phyloP scores from a whole-genome alignment of 768 basidiomycete genomes.

The Strobilomyces dryophilus region DNA sequence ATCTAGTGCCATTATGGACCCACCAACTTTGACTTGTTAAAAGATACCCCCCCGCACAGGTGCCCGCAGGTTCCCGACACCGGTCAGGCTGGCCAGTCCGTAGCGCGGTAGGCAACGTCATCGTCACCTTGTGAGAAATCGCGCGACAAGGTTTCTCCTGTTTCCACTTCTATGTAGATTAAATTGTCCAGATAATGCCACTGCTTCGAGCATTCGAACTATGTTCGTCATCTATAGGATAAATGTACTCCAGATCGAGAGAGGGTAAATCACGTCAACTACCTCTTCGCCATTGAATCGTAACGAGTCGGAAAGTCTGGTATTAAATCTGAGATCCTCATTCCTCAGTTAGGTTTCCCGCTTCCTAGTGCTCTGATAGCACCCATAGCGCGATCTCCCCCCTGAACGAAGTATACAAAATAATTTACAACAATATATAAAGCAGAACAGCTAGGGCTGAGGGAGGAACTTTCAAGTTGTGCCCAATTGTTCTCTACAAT shows the following conservation, averaged over 20 bases:
- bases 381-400: too few relatives aligned
- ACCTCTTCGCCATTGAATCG: not conserved
- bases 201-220: not conserved
- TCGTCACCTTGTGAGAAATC: slow-evolving; percentile 2
- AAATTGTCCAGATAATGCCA: too few relatives aligned
- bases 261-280: not conserved
- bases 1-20: not conserved
- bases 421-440: too few relatives aligned
- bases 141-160: not conserved
- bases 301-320: not conserved
- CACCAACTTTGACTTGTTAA: not conserved
- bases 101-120: slow-evolving; percentile 5
- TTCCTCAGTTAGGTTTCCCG: not conserved
- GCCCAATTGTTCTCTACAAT: too few relatives aligned
- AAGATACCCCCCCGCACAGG: not conserved
- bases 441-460: too few relatives aligned
- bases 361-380: too few relatives aligned
- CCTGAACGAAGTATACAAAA: too few relatives aligned
- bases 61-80: not conserved
- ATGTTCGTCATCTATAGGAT: not conserved
- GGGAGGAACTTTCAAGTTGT: too few relatives aligned
- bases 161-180: not conserved
- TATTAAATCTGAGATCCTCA: not conserved
- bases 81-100: not conserved
- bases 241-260: not conserved